Percentiles rank a stretch among this genome's conserved stretches.
phyloP scores from a whole-genome alignment of 2,329 filamentous ascomycete genomes.

The Cytospora chrysosperma region DNA sequence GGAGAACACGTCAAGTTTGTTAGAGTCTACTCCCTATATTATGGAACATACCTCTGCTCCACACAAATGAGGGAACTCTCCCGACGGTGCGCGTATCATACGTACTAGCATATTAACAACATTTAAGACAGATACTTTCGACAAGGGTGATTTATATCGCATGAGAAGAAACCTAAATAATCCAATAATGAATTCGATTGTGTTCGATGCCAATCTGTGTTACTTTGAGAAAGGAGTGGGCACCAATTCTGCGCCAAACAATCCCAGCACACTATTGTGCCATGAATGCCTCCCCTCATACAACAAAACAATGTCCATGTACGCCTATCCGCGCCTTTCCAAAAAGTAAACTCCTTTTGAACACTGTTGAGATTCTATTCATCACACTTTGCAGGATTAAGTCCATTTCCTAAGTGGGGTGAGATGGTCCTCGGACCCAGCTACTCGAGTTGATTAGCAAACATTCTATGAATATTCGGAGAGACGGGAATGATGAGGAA shows the following conservation, averaged over 20 bases:
- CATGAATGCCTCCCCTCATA: neutral
- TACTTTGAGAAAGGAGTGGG: neutral
- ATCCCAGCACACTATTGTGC: constrained; percentile 2
- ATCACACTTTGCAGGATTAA: too few species aligned
- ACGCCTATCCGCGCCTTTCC: neutral
- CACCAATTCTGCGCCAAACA: neutral
- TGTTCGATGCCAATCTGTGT: neutral
- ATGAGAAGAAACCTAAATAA: neutral
- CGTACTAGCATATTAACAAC: too few species aligned
- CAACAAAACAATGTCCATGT: neutral
- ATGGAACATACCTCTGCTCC: too few species aligned
- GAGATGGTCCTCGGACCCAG: constrained; percentile 12
- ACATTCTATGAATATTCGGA: too few species aligned
- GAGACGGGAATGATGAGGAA: too few species aligned
- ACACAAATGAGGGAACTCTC: too few species aligned
- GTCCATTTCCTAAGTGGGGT: neutral
- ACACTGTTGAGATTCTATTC: too few species aligned
- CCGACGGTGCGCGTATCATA: too few species aligned
- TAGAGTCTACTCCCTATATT: too few species aligned
- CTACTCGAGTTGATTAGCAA: neutral
- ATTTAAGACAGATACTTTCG: too few species aligned
- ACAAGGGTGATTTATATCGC: too few species aligned
- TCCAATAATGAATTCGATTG: neutral
- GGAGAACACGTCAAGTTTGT: too few species aligned
- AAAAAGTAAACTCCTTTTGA: neutral